Evolutionary conservation across 371 early-diverging fungal species (phyloP), one percentile per base, ranked within the genome.

Genomic region (Gilbertella persicaria): DNA sequence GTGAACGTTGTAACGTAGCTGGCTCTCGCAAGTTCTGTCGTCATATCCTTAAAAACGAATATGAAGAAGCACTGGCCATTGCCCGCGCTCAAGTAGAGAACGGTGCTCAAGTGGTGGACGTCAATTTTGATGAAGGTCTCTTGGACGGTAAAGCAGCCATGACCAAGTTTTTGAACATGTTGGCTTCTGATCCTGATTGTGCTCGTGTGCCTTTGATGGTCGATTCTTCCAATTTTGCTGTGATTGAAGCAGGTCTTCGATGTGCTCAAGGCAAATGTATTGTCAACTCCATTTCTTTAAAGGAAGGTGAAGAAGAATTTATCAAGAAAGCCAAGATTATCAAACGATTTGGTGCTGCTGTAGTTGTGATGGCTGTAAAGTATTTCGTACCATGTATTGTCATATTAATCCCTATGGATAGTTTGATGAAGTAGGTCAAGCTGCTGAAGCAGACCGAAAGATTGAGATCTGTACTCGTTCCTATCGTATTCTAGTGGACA

Each of bases 251-350:
- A 1, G 96, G 96, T 40, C 79, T 96, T 56, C 93, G 93, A 69
- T 95, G 95, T 58, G 89, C 87, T 7, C 96, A 96, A 74, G 96
- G 96, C 55, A 95, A 95, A 69, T 94, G 95, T 67, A 93, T 96
- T 52, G 96, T 96, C 66, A 96, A 96, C 79, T 93, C 93, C 44
- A 95, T 96, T 56, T 90, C 91, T 21, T 78, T 96, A 55, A 96
- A 96, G 73, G 96, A 93, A 68, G 96, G 96, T 43, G 94, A 93
- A 60, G 91, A 73, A 37, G 96, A 95, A 45, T 96, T 95, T 58
- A 73, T 94, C 47, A 83, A 84, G 56, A 93, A 94, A 71, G 96
- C 95, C 1, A 84, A 82, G 49, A 83, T 92, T 29, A 84, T 95
- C 58, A 85, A 84, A 51, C 83, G 94, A 12, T 95, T 88, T 52